phyloP scores from a whole-genome alignment of 2,329 filamentous ascomycete genomes.

The Curvularia sp. region DNA sequence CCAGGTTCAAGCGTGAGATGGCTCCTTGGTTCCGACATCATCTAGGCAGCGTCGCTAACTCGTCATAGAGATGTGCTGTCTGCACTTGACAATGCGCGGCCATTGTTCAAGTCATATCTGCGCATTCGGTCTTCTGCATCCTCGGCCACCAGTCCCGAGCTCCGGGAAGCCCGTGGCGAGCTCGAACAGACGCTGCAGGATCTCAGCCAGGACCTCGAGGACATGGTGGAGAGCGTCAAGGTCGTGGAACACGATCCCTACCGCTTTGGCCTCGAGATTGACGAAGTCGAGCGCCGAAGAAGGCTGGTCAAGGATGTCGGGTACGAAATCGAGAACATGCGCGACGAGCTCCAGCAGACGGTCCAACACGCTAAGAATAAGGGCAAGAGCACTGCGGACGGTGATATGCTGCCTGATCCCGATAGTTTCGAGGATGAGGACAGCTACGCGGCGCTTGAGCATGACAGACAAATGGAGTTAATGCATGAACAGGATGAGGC shows the following conservation, averaged over 20 bases:
- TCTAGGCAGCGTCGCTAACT: slow-evolving; percentile 30
- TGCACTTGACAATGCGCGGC: slow-evolving; percentile 79
- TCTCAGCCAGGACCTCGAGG: slow-evolving; percentile 82
- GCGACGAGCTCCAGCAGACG: slow-evolving; percentile 74
- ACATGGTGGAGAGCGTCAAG: slow-evolving; percentile 84
- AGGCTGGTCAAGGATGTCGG: slow-evolving; percentile 89
- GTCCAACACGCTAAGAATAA: slow-evolving; percentile 54
- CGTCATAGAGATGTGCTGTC: slow-evolving; percentile 79
- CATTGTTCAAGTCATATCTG: slow-evolving; percentile 92
- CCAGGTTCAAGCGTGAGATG: slow-evolving; percentile 57
- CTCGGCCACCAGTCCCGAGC: slow-evolving; percentile 68
- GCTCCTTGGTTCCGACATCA: slow-evolving; percentile 1
- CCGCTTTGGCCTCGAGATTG: slow-evolving; percentile 81
- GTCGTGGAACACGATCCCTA: slow-evolving; percentile 89
- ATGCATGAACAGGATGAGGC: slow-evolving; percentile 95
- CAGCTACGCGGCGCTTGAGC: slow-evolving; percentile 83
- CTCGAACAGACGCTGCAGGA: slow-evolving; percentile 78
- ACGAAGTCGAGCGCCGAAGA: slow-evolving; percentile 81
- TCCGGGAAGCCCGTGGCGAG: slow-evolving; percentile 71
- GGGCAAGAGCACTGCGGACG: slow-evolving; percentile 49
- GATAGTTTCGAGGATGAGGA: slow-evolving; percentile 64
- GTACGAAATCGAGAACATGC: slow-evolving; percentile 87
- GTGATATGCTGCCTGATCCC: slow-evolving; percentile 65
- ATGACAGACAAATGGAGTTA: slow-evolving; percentile 87
- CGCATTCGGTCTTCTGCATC: slow-evolving; percentile 89